phyloP scores from a whole-genome alignment of 1,139 yeast species.

The Komagataea norvegica region DNA sequence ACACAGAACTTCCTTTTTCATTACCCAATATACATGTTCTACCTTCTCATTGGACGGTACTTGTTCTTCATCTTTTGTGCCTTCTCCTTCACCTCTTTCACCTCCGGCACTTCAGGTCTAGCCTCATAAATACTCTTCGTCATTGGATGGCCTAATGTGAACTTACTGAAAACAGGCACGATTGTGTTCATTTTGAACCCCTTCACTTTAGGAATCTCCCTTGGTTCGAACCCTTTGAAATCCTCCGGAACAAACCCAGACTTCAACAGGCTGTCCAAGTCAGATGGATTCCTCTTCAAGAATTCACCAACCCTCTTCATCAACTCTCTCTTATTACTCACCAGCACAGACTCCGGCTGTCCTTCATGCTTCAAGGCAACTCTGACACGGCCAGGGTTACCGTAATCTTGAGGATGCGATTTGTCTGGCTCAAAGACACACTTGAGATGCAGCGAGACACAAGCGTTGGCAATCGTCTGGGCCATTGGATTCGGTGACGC shows the following conservation, averaged over 20 bases:
- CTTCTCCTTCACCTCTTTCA: conserved; percentile 26
- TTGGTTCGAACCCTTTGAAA: conserved; percentile 46
- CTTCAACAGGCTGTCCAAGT: conserved; percentile 46
- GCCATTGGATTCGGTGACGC: conserved; percentile 91
- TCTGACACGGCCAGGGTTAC: conserved; percentile 92
- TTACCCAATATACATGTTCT: conserved; percentile 1
- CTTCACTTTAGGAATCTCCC: conserved; percentile 68
- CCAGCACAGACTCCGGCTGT: conserved; percentile 27
- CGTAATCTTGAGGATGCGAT: conserved; percentile 94
- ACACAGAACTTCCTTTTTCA: too few relatives aligned
- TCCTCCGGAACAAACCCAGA: conserved; percentile 50
- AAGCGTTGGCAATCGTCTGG: conserved; percentile 66
- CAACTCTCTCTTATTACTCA: conserved; percentile 61
- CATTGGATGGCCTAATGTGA: conserved; percentile 80
- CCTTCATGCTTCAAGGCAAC: conserved; percentile 56
- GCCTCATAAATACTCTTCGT: conserved; percentile 66
- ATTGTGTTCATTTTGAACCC: conserved; percentile 84
- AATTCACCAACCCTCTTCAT: conserved; percentile 58
- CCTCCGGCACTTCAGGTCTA: conserved; percentile 28
- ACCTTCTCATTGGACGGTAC: conserved; percentile 32
- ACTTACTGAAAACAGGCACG: conserved; percentile 79
- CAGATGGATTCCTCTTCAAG: conserved; percentile 63
- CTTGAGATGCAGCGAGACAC: conserved; percentile 34
- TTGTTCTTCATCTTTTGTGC: conserved; percentile 38
- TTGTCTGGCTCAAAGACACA: conserved; percentile 70